Base-by-base conservation (phyloP, 2,329 filamentous ascomycete species). In the Ascochyta fabae region DNA sequence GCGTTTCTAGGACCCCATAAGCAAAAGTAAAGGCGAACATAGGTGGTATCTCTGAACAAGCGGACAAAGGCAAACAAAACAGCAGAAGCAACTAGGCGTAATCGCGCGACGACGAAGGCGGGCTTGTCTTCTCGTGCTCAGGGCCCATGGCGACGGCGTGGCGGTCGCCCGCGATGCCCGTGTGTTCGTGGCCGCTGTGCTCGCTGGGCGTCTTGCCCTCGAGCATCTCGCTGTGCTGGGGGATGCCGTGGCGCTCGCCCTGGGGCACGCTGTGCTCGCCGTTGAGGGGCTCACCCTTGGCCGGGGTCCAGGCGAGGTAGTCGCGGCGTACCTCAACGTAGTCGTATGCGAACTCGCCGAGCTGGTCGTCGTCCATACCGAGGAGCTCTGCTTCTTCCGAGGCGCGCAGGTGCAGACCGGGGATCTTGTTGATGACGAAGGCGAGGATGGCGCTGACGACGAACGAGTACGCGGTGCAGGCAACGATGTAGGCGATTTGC, bases 351-450 rank as follows among this genome's bases (percentile, higher is more conserved):
- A 94, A 95, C 78, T 95, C 91, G 77, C 91, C 91, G 66, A 94
- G 89, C 79, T 95, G 91, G 78, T 94, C 90, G 72, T 94, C 91
- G 70, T 95, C 91, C 89, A 94, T 93, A 65, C 91, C 91, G 53
- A 94, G 85, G 12, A 94, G 85, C 77, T 95, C 91, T 23, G 91
- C 91, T 77, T 93, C 88, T 70, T 92, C 89, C 24, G 85, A 88
- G 8, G 90, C 90, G 54, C 91, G 89, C 41, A 95, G 88, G 74
- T 92, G 85, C 19, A 95, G 84, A 42, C 90, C 90, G 24, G 91
- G 91, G 22, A 92, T 82, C 61, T 87, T 74, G 79, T 95, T 88
- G 78, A 95, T 89, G 69, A 79, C 72, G 78, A 88, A 91, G 58
- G 90, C 90, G 66, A 95, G 84, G 66, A 88, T 71, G 52, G 89